Evolutionary conservation across 768 basidiomycete species (phyloP), one percentile per base, ranked within the genome.

Genomic region (Suillus lakei): DNA sequence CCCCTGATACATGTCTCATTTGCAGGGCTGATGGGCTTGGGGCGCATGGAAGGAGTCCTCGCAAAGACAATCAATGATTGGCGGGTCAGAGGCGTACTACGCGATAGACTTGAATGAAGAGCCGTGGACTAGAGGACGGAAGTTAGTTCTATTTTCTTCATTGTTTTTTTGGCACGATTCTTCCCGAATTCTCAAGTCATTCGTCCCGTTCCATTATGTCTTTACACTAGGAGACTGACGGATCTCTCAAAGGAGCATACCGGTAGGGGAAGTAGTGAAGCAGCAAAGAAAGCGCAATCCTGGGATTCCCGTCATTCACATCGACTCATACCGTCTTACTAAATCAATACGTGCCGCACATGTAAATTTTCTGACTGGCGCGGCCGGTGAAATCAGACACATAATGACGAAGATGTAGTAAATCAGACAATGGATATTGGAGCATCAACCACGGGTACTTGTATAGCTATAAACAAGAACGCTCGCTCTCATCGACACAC

Each of bases 81-180:
- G 81, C 61, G 70, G 7, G n/a, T 64, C 21, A 62, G 68, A 3
- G 81, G 79, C 1, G 75, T 78, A 76, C 67, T 81, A n/a, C n/a
- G n/a, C n/a, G n/a, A n/a, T n/a, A n/a, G n/a, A n/a, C n/a, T n/a
- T n/a, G n/a, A n/a, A n/a, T n/a, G n/a, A n/a, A n/a, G n/a, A n/a
- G n/a, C n/a, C n/a, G n/a, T n/a, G n/a, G n/a, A n/a, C n/a, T n/a
- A n/a, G n/a, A n/a, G n/a, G n/a, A n/a, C n/a, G n/a, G n/a, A n/a
- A n/a, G n/a, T n/a, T n/a, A n/a, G n/a, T n/a, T n/a, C n/a, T n/a
- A n/a, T n/a, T n/a, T n/a, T n/a, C n/a, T n/a, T n/a, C n/a, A n/a
- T n/a, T n/a, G n/a, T n/a, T n/a, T n/a, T n/a, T n/a, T n/a, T n/a
- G n/a, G n/a, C n/a, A n/a, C n/a, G n/a, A n/a, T n/a, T n/a, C n/a